Conservation (phyloP, 805 yeast genomes). For the Nakazawaea wickerhamii region DNA sequence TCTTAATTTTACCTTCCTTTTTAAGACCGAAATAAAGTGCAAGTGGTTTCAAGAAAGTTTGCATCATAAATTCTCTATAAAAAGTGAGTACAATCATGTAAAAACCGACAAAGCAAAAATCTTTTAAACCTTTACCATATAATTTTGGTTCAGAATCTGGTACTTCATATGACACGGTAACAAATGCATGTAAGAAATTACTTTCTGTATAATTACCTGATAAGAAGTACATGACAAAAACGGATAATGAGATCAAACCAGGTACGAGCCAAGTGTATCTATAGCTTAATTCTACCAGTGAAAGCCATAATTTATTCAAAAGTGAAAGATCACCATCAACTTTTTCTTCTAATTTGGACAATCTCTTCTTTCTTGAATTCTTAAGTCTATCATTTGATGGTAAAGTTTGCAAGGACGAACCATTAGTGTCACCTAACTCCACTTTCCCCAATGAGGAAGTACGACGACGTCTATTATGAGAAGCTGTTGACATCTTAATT, state of each 20-base stretch:
- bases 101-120: slow-evolving; percentile 71
- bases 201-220: slow-evolving; percentile 53
- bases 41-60: slow-evolving; percentile 66
- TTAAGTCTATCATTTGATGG: slow-evolving; percentile 38
- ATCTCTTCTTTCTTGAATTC: slow-evolving; percentile 32
- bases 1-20: slow-evolving; percentile 51
- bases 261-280: slow-evolving; percentile 75
- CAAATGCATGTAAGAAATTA: slow-evolving; percentile 59
- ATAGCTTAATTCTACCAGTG: slow-evolving; percentile 52
- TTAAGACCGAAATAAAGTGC: slow-evolving; percentile 50
- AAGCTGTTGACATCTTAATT: not conserved
- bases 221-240: slow-evolving; percentile 40
- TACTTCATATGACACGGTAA: slow-evolving; percentile 59
- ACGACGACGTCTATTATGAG: slow-evolving; percentile 31
- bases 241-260: slow-evolving; percentile 37
- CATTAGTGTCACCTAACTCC: slow-evolving; percentile 66
- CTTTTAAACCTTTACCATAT: slow-evolving; percentile 86
- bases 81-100: slow-evolving; percentile 88
- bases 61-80: slow-evolving; percentile 87
- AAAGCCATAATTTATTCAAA: slow-evolving; percentile 47
- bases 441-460: slow-evolving; percentile 73
- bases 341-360: slow-evolving; percentile 25
- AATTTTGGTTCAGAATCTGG: slow-evolving; percentile 47
- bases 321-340: slow-evolving; percentile 46
- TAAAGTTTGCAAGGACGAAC: slow-evolving; percentile 66